Base-by-base conservation (phyloP, 306 rosid genomes). In the Rosa persica region DNA sequence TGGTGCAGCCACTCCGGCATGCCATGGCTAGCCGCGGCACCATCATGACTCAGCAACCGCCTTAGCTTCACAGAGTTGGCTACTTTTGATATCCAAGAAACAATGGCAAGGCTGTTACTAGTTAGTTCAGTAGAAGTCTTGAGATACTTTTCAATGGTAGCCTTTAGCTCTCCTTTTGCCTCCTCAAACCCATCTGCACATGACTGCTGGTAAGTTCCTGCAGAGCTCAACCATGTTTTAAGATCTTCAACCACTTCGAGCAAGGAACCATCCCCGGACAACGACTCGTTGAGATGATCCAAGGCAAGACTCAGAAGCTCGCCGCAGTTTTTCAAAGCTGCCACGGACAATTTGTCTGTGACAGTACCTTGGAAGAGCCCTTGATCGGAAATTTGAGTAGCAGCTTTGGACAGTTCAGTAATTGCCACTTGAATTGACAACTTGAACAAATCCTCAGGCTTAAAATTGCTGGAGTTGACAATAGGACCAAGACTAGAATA, bases 41-140 rank as follows among this genome's bases (percentile, higher is more conserved):
- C 39, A 4, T 47, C 74, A 10, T 55, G 52, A 72, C 80, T 77
- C 88, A 85, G 23, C 13, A 85, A 54, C 16, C 89, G 78, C 70
- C 91, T 73, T 6, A 83, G 79, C 40, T 77, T 83, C 40, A 88
- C 44, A 5, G 87, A 78, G 57, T 42, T 42, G 0, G 85, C 39
- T 6, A 76, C 51, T 19, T 74, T 66, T 11, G 84, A 81, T 4
- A 93, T 79, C 88, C 88, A 93, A 0, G 93, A 83, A 36, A 86
- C 77, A 22, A 93, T 91, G 68, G 98, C 97, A 8, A 93, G 93
- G 61, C 95, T 88, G 57, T 93, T 93, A 80, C 98, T 91, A 0
- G 95, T 89, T 19, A 79, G 44, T 44, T 93, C 92, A 34, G 90
- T 88, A 2, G 93, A 86, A 42, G 84, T 90, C 79, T 87, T 89